A percentile compares a stretch with the other conserved stretches of the same genome.
Evolutionary conservation across 306 rosid species (phyloP).

Genomic region (Quercus engelmannii): DNA sequence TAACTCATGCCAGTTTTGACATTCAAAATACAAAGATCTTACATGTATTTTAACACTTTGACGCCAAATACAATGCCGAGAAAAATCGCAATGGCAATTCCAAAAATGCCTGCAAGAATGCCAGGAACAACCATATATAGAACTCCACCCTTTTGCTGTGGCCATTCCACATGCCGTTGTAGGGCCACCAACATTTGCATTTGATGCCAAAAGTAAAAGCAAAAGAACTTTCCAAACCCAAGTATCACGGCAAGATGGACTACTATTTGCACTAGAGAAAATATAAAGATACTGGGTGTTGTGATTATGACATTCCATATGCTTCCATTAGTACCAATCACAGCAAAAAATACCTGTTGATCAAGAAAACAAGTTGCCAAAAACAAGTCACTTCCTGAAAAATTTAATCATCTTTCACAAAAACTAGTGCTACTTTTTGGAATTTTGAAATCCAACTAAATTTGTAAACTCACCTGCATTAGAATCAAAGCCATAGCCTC

Average conservation of each 20-base stretch:
- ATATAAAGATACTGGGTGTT: constrained; percentile 45
- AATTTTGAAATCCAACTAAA: not conserved
- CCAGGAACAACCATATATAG: constrained; percentile 57
- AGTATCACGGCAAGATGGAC: constrained; percentile 44
- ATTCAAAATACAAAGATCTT: not conserved
- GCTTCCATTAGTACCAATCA: constrained; percentile 52
- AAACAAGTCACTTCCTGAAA: not conserved
- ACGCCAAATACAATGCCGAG: constrained; percentile 62
- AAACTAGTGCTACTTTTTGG: not conserved
- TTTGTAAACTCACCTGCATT: constrained; percentile 34
- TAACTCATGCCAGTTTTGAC: constrained; percentile 3
- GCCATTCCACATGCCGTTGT: constrained; percentile 69
- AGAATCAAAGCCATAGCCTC: constrained; percentile 50
- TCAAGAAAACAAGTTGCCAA: not conserved
- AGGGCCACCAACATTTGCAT: constrained; percentile 59
- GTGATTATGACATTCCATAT: constrained; percentile 45
- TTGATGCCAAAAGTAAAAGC: constrained; percentile 47
- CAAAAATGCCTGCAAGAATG: constrained; percentile 78
- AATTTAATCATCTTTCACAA: not conserved
- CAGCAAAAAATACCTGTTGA: constrained; percentile 46
- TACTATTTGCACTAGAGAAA: constrained; percentile 34
- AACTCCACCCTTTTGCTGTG: constrained; percentile 64
- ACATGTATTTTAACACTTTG: constrained; percentile 45
- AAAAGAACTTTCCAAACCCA: constrained; percentile 43
- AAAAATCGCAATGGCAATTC: constrained; percentile 68